A percentile compares a stretch with the other conserved stretches of the same genome.
Evolutionary conservation across 2,329 filamentous ascomycete genomes (phyloP).

Genomic region (Venturiaceae sp.): DNA sequence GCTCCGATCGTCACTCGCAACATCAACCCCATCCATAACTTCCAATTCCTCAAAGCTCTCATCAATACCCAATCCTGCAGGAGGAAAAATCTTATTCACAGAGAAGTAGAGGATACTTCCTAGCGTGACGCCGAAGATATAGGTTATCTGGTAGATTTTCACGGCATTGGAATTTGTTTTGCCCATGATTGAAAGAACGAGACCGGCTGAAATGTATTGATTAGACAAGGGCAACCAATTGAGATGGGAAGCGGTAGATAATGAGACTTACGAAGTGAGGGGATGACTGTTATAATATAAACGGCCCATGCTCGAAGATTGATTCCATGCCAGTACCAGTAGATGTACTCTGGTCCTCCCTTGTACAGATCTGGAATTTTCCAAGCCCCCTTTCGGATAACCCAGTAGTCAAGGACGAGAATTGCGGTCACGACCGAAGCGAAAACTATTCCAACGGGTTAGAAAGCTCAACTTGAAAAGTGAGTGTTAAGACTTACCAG

Average conservation of each 20-base stretch:
- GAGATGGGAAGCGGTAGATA: not conserved
- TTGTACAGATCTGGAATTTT: not conserved
- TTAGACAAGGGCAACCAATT: too few relatives aligned
- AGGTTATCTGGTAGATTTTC: not conserved
- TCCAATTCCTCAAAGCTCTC: not conserved
- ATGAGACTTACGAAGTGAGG: not conserved
- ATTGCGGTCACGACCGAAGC: not conserved
- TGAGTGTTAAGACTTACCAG: not conserved
- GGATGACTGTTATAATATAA: not conserved
- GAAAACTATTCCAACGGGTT: not conserved
- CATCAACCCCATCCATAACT: not conserved
- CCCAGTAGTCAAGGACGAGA: not conserved
- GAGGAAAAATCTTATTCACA: not conserved
- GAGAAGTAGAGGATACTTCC: not conserved
- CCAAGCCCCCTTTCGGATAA: not conserved
- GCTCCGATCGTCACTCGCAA: not conserved
- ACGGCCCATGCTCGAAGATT: not conserved
- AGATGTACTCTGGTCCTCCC: not conserved
- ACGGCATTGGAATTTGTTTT: not conserved
- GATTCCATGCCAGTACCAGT: not conserved
- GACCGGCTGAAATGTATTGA: not conserved
- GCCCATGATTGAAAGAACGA: not conserved
- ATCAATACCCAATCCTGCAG: not conserved
- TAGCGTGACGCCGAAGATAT: not conserved
- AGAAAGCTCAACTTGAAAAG: not conserved